Percentiles rank a stretch among this genome's conserved stretches.
phyloP scores from a whole-genome alignment of 305 asterid genomes.

The Fraxinus platypoda region DNA sequence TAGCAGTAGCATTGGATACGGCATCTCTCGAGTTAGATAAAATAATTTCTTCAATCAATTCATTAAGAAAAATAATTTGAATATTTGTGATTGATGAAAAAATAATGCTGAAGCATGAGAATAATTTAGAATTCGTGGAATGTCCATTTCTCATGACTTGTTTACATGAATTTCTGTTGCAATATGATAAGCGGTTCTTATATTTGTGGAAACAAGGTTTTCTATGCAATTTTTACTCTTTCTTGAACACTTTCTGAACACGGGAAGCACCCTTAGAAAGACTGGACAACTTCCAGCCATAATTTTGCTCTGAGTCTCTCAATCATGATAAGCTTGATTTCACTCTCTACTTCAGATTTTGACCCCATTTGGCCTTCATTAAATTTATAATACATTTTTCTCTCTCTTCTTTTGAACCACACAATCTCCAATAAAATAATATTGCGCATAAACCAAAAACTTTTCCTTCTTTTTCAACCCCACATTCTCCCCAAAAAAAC shows the following conservation, averaged over 20 bases:
- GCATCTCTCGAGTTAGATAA: neutral
- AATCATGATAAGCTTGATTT: neutral
- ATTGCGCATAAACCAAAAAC: too few relatives aligned
- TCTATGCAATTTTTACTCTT: neutral
- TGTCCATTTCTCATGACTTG: neutral
- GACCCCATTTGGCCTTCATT: neutral
- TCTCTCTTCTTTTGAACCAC: too few relatives aligned
- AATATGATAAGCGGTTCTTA: neutral
- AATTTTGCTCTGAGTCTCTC: neutral
- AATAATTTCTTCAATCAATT: neutral
- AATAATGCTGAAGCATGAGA: constrained; percentile 1
- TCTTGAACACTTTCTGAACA: neutral
- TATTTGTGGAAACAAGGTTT: neutral
- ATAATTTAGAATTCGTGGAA: neutral
- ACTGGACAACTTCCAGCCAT: neutral
- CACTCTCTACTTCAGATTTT: neutral
- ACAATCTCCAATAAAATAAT: too few relatives aligned
- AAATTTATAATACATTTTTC: neutral
- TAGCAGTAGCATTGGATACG: neutral
- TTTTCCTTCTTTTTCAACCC: too few relatives aligned
- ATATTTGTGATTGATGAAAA: neutral
- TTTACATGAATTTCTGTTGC: neutral
- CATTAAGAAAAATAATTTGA: neutral
- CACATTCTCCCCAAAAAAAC: too few relatives aligned
- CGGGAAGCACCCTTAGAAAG: neutral